Evolutionary conservation across 805 yeast genomes (phyloP).

Genomic region (Saccharomycopsis synnaedendra): DNA sequence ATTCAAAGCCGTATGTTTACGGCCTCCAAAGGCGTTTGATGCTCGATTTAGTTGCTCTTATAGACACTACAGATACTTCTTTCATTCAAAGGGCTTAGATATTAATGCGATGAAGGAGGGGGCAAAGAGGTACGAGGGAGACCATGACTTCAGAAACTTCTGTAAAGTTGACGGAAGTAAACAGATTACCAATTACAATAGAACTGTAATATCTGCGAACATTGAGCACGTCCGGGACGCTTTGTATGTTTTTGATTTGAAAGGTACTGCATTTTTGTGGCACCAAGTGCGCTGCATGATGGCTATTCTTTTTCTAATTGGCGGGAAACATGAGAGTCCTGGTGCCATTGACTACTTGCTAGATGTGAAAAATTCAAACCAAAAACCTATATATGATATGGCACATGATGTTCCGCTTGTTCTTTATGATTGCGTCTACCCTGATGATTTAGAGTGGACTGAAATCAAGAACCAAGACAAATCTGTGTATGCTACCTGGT

Average conservation of each 20-base stretch:
- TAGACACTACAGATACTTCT: constrained; percentile 80
- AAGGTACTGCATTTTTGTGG: constrained; percentile 91
- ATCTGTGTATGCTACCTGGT: constrained; percentile 37
- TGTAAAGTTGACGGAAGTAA: constrained; percentile 93
- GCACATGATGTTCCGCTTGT: constrained; percentile 85
- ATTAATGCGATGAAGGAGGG: constrained; percentile 59
- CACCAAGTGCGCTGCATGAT: constrained; percentile 97
- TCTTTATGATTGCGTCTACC: constrained; percentile 73
- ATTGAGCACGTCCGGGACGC: constrained; percentile 22
- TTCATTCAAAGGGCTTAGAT: constrained; percentile 44
- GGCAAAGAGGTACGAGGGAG: constrained; percentile 52
- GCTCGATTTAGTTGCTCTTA: constrained; percentile 86
- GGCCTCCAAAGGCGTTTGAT: constrained; percentile 78
- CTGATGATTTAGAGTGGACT: constrained; percentile 54
- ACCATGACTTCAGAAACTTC: constrained; percentile 86
- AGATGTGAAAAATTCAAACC: constrained; percentile 43
- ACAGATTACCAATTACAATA: constrained; percentile 69
- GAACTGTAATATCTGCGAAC: constrained; percentile 34
- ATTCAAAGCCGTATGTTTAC: constrained; percentile 67
- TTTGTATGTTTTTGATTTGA: constrained; percentile 59
- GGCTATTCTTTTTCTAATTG: constrained; percentile 70
- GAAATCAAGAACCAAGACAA: constrained; percentile 23
- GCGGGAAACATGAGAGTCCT: constrained; percentile 63
- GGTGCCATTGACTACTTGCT: constrained; percentile 45
- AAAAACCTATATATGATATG: constrained; percentile 75